Base-by-base conservation (phyloP, 352 stramenopile species). In the Phytophthora agathidicida region DNA sequence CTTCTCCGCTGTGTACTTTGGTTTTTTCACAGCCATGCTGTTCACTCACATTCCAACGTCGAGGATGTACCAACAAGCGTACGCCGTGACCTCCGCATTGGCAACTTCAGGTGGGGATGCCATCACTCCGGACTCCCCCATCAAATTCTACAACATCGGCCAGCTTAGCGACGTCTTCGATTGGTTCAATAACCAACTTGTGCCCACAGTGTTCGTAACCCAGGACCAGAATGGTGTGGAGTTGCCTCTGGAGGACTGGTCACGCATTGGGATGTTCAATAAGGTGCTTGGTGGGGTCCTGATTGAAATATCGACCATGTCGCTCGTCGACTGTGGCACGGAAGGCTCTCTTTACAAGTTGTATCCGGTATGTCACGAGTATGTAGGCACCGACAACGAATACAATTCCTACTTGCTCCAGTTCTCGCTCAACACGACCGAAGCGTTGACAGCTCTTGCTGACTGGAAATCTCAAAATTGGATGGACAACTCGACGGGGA, bases 101-200 rank as follows among this genome's bases (percentile, higher is more conserved):
- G 75, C 42, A 14, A 70, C 43, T 11, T 79, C 76, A 0, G 75
- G 75, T 16, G 63, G 60, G 0, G 73, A 87, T 26, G 62, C 78
- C 0, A 44, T 80, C 13, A 80, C 75, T 1, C 26, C 32, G 4
- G 52, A 60, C 16, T 77, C 73, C 5, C 65, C 62, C 20, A 81
- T 83, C 2, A 73, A 80, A 42, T 81, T 83, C 17, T 60, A 35
- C 22, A 81, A 83, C 51, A 81, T 86, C 28, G 47, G 50, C 14
- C 68, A 65, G 11, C 52, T 68, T 14, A 23, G 27, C 7, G 70
- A 81, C 32, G 65, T 80, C 2, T 83, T 77, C 46, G 53, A 75
- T 37, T 86, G 70, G 70, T 32, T 86, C 19, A 60, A 38, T 3
- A 60, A 71, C 22, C 60, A 73, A 17, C 62, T 85, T n/a, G 67